Evolutionary conservation across 2,329 filamentous ascomycete genomes (phyloP).

Genomic region (Cercospora zeina): DNA sequence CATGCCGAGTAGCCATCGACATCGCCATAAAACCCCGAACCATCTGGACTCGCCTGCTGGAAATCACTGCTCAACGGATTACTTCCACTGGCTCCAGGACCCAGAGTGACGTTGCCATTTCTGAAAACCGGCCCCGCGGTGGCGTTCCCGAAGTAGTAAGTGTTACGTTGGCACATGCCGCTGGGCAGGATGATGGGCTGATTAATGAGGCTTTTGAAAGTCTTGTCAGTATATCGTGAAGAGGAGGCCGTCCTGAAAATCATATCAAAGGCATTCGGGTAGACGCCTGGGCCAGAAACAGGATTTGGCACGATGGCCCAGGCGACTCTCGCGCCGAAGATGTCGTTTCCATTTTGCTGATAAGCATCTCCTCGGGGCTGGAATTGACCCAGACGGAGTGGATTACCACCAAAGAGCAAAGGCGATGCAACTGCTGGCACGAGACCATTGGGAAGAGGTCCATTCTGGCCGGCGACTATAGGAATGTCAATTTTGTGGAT

Average conservation of each 20-base stretch:
- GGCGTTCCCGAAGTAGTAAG: slow-evolving; percentile 34
- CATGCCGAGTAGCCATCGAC: slow-evolving; percentile 31
- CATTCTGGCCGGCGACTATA: slow-evolving; percentile 26
- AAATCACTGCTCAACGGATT: slow-evolving; percentile 19
- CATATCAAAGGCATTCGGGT: slow-evolving; percentile 28
- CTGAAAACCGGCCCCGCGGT: slow-evolving; percentile 26
- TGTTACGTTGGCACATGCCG: slow-evolving; percentile 30
- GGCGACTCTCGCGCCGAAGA: slow-evolving; percentile 22
- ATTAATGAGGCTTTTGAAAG: slow-evolving; percentile 31
- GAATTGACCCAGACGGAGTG: slow-evolving; percentile 29
- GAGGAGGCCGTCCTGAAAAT: slow-evolving; percentile 20
- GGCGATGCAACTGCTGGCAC: slow-evolving; percentile 29
- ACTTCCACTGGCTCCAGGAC: slow-evolving; percentile 28
- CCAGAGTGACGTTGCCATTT: slow-evolving; percentile 31
- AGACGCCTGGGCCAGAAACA: slow-evolving; percentile 31
- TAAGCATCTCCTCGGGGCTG: slow-evolving; percentile 24
- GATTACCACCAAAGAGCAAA: slow-evolving; percentile 28
- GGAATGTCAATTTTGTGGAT: neutral
- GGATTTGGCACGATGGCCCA: slow-evolving; percentile 31
- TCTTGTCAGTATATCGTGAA: slow-evolving; percentile 20
- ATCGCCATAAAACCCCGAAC: slow-evolving; percentile 25
- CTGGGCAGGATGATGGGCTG: slow-evolving; percentile 26
- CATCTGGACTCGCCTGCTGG: slow-evolving; percentile 29
- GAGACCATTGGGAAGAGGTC: slow-evolving; percentile 28
- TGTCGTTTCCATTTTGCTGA: slow-evolving; percentile 21